Base-by-base conservation (phyloP, 352 stramenopile species). In the Phytopythium oedochilum region DNA sequence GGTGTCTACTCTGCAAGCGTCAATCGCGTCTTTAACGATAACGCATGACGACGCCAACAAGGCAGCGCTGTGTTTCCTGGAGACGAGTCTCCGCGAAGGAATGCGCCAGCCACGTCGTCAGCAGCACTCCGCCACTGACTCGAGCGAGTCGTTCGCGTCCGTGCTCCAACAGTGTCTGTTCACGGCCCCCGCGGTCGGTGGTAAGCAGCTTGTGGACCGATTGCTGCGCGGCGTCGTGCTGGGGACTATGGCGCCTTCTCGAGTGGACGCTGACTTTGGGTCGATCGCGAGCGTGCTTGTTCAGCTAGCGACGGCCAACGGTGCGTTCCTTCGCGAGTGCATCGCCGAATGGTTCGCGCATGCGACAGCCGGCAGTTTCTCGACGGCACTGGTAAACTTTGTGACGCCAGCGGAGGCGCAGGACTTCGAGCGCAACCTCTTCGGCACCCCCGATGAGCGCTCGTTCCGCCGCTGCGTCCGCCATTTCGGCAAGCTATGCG, bases 41-140 rank as follows among this genome's bases (percentile, higher is more conserved):
- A 86, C 94, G 17, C 96, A 98, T 73, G 89, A 94, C 35, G 94
- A 98, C 61, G 93, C 94, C 3, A 98, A 98, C 61, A 96, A 96
- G 58, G 93, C 85, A 15, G 94, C 93, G 31, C 59, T 98, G 28
- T 96, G 85, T 58, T 98, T 98, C 69, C 47, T 98, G 18, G 89
- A 98, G 54, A 68, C 70, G 3, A 61, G 63, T 23, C 48, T 86
- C 18, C 51, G 70, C 36, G 57, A 62, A 18, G 63, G 66, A 5
- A 32, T 77, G n/a, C 44, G 57, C 38, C 46, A 53, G 1, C 51
- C 38, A 4, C 43, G 9, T 10, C 44, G 18, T 22, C 38, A 44
- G 11, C 40, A 46, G 15, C 40, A 12, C 5, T 38, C 48, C 5
- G 22, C 2, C 34, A 43, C 53, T 39, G 58, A 20, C 18, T 4